Evolutionary conservation across 352 stramenopile genomes (phyloP).

Genomic region (Phytopythium montanum): DNA sequence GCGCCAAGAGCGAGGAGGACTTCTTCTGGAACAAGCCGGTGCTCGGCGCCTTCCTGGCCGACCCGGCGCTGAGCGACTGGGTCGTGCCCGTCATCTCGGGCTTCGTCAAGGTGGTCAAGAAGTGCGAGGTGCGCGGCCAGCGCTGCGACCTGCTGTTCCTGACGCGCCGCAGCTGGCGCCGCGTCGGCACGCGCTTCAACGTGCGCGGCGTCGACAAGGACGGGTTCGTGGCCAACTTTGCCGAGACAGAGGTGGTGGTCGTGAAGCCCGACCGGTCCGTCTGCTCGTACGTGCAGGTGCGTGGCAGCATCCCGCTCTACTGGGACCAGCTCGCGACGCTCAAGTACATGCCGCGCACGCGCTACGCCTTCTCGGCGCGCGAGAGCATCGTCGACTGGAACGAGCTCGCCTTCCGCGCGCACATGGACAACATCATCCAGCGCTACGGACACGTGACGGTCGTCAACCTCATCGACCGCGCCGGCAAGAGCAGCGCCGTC

Average conservation of each 20-base stretch:
- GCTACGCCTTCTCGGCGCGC: slow-evolving; percentile 54
- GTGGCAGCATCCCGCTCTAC: slow-evolving; percentile 94
- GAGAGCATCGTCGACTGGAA: slow-evolving; percentile 73
- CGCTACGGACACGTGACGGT: slow-evolving; percentile 72
- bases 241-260: slow-evolving; percentile 93
- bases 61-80: slow-evolving; percentile 49
- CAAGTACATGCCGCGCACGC: slow-evolving; percentile 91
- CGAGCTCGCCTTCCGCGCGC: slow-evolving; percentile 59
- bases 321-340: slow-evolving; percentile 89
- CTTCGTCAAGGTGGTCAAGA: slow-evolving; percentile 69
- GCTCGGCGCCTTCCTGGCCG: slow-evolving; percentile 38
- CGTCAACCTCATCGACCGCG: slow-evolving; percentile 94
- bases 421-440: slow-evolving; percentile 71
- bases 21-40: slow-evolving; percentile 94
- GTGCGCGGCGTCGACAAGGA: slow-evolving; percentile 88
- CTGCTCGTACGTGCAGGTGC: slow-evolving; percentile 91
- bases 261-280: slow-evolving; percentile 57
- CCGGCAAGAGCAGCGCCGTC: slow-evolving; percentile 58
- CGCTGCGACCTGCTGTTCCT: slow-evolving; percentile 69
- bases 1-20: slow-evolving; percentile 69
- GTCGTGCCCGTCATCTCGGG: slow-evolving; percentile 65
- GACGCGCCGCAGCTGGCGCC: slow-evolving; percentile 63
- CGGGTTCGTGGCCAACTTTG: slow-evolving; percentile 91
- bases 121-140: slow-evolving; percentile 57
- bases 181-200: slow-evolving; percentile 91